These are phyloP conservation scores for Paracoccidioides lutzii DNA, from an alignment of 2,329 filamentous ascomycete species.

Conservation along the genomic window DNA sequence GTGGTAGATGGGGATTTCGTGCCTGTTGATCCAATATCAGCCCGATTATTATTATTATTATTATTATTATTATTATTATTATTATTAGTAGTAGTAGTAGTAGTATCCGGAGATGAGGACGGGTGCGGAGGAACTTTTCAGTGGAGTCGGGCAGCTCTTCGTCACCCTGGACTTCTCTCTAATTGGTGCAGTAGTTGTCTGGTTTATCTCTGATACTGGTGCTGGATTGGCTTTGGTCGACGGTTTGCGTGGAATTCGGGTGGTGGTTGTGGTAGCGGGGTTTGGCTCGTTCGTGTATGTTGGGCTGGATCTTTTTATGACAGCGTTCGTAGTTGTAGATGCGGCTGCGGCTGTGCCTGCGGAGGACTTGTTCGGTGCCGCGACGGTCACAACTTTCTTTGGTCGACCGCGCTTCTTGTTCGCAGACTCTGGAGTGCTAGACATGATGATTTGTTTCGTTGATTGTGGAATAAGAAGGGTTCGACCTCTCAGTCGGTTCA, in stretches of 20 bases:
- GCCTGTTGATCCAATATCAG: neutral
- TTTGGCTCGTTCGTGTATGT: neutral
- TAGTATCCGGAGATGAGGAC: neutral
- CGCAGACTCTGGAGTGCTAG: neutral
- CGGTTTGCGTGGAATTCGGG: neutral
- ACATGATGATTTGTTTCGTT: neutral
- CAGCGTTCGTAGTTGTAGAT: neutral
- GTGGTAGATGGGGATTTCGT: neutral
- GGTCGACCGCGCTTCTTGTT: constrained; percentile 4
- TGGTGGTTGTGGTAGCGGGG: neutral
- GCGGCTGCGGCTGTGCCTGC: neutral
- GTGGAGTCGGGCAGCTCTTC: neutral
- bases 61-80: neutral
- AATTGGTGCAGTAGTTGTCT: neutral
- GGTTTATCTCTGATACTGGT: neutral
- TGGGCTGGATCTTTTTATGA: neutral
- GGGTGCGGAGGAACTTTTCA: neutral
- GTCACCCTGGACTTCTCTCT: neutral
- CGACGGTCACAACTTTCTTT: constrained; percentile 1
- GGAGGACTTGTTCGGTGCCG: neutral
- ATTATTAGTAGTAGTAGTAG: neutral
- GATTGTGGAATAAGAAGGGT: neutral
- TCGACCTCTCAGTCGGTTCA: no score
- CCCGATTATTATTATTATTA: neutral
- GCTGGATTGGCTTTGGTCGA: neutral